Base-by-base conservation (phyloP, 495 filamentous ascomycete species). In the Hypoxylon lienhwacheense region DNA sequence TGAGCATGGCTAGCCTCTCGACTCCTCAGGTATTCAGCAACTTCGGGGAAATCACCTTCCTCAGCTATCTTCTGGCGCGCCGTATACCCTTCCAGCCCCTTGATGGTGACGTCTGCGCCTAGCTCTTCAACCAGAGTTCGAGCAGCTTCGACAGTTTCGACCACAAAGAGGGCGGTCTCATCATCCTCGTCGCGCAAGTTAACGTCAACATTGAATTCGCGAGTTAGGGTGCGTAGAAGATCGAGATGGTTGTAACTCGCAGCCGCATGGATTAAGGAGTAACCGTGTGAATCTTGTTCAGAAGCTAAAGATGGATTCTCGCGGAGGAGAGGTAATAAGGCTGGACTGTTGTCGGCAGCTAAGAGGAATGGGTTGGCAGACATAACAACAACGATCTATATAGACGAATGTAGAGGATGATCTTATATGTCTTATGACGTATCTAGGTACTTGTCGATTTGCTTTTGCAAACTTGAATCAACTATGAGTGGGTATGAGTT, bases 261-360 rank as follows among this genome's bases (percentile, higher is more conserved):
- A 5, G 92, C 88, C 16, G 93, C 95, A 69, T 98, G 93, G 15
- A 97, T 73, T 15, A 97, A 80, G 11, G 91, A 95, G 74, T 98
- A 96, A 53, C 90, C 90, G 55, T 90, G 83, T 51, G 85, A 80
- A 68, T 95, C 90, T 63, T 90, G 88, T 20, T 71, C 64, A 5
- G 83, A 77, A 11, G 89, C 89, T 45, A 88, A 73, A 7, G 79
- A 68, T 31, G 86, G 82, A 61, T 90, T 79, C 29, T 80, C 72
- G 36, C 76, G 80, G 37, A 95, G 81, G 33, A 90, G 80, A 16
- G 79, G 71, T 35, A 90, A 71, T 15, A 93, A 77, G 6, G 75
- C 74, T 10, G 78, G 68, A 24, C 84, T 83, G 58, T 87, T 85
- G 66, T 92, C 89, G 55, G 87, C 87, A 12, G 88, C 89, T 24